phyloP scores from a whole-genome alignment of 768 basidiomycete species.

The Macrolepiota fuliginosa region DNA sequence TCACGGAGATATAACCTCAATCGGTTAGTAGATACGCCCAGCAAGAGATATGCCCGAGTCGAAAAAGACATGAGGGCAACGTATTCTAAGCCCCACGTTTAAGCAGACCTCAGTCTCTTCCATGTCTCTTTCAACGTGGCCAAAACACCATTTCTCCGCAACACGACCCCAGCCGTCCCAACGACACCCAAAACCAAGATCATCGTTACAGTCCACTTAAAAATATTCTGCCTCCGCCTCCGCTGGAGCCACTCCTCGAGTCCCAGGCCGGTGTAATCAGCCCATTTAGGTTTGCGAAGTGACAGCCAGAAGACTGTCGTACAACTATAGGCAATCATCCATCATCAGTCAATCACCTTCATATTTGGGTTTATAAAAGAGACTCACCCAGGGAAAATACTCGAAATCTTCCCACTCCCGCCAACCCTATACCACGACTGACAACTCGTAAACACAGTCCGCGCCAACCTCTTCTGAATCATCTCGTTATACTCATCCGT shows the following conservation, averaged over 20 bases:
- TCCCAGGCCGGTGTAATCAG: constrained; percentile 24
- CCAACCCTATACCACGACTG: constrained; percentile 39
- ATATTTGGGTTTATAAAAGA: not conserved
- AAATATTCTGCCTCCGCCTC: not conserved
- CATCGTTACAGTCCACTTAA: not conserved
- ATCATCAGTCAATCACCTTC: not conserved
- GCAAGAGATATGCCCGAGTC: no score
- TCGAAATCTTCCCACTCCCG: constrained; percentile 33
- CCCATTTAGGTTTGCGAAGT: constrained; percentile 32
- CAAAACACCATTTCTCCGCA: no score
- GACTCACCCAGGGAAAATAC: constrained; percentile 37
- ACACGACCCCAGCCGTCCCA: not conserved
- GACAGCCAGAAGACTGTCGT: constrained; percentile 30
- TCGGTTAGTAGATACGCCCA: no score
- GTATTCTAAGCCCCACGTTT: no score
- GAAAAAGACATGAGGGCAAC: no score
- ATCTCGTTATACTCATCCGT: constrained; percentile 37
- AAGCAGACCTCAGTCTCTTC: no score
- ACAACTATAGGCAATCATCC: constrained; percentile 9
- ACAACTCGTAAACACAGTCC: constrained; percentile 33
- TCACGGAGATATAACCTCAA: no score
- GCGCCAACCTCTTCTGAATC: constrained; percentile 31
- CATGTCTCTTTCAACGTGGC: no score
- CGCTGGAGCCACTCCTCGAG: constrained; percentile 2
- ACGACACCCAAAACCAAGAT: not conserved